Evolutionary conservation across 2,329 filamentous ascomycete genomes (phyloP), one percentile per base, ranked within the genome.

Genomic region (Rugonectria rugulosa): DNA sequence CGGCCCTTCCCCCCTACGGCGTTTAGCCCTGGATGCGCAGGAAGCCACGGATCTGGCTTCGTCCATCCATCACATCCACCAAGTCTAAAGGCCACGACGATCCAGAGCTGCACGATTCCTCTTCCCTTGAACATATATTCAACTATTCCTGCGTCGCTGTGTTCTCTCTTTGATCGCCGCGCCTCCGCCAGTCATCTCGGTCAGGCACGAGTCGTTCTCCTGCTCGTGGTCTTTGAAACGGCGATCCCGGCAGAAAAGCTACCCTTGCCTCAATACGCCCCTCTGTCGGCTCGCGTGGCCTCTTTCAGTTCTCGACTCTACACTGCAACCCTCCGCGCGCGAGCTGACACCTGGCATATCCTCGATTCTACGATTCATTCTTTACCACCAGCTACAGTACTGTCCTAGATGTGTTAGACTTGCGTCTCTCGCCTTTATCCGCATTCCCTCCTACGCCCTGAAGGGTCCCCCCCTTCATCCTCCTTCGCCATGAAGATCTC

Each of bases 401-500:
- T 27, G 24, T 26, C 49, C 62, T 68, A 63, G 58, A 68, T 68
- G 65, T 61, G 53, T 67, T 68, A 49, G 44, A 59, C 34, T 53
- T 56, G 48, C 43, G 55, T 41, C 44, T 57, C 32, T 34, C 54
- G 24, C 17, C 52, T 38, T 15, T 24, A 59, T 55, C 62, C 63
- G 57, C 46, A 37, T 34, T 46, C 48, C 53, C 57, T 56, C 53
- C 46, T 59, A 57, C 65, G 63, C 51, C 43, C 53, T 60, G 56
- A 60, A 56, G 64, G 52, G 37, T 47, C 26, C 34, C 23, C 45
- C 36, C 38, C 38, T 44, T 17, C 49, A 49, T 51, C 54, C 40
- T 12, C 24, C 38, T 46, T 44, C 60, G 57, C 57, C 52, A 86
- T 86, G 83, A 85, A 79, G 74, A 63, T 79, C 60, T 69, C 75